Evolutionary conservation across 1,139 yeast species (phyloP).

Genomic region (Kazachstania sp.): DNA sequence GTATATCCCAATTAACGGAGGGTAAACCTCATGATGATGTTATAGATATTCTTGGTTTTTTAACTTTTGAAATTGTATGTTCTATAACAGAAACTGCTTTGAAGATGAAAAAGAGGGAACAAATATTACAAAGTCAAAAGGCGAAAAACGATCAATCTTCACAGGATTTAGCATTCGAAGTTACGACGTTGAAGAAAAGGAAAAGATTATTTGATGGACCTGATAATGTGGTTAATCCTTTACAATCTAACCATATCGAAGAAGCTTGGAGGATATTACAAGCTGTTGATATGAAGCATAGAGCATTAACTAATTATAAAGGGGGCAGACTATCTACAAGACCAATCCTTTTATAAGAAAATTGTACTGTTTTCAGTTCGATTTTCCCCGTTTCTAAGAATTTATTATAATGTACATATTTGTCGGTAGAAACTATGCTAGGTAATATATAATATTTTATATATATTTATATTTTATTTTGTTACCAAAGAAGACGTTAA

Average conservation of each 20-base stretch:
- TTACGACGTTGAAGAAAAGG: slow-evolving; percentile 34
- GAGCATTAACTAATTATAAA: slow-evolving; percentile 62
- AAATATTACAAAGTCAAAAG: slow-evolving; percentile 34
- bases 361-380: not conserved
- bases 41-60: slow-evolving; percentile 86
- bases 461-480: not conserved
- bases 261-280: slow-evolving; percentile 91
- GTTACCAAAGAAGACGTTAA: not conserved
- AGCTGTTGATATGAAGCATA: slow-evolving; percentile 48
- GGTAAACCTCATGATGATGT: slow-evolving; percentile 94
- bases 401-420: not conserved
- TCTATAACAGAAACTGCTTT: slow-evolving; percentile 88
- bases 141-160: slow-evolving; percentile 22
- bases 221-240: slow-evolving; percentile 76
- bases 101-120: slow-evolving; percentile 66
- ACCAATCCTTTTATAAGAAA: slow-evolving; percentile 29
- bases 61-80: slow-evolving; percentile 95
- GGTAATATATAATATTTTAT: not conserved
- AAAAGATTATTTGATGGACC: slow-evolving; percentile 84
- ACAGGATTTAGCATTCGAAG: slow-evolving; percentile 22
- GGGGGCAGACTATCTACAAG: slow-evolving; percentile 51
- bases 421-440: not conserved
- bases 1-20: slow-evolving; percentile 73
- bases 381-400: not conserved
- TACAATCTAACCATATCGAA: slow-evolving; percentile 73